Evolutionary conservation across 441 rosid genomes (phyloP).

Genomic region (California macrophylla): DNA sequence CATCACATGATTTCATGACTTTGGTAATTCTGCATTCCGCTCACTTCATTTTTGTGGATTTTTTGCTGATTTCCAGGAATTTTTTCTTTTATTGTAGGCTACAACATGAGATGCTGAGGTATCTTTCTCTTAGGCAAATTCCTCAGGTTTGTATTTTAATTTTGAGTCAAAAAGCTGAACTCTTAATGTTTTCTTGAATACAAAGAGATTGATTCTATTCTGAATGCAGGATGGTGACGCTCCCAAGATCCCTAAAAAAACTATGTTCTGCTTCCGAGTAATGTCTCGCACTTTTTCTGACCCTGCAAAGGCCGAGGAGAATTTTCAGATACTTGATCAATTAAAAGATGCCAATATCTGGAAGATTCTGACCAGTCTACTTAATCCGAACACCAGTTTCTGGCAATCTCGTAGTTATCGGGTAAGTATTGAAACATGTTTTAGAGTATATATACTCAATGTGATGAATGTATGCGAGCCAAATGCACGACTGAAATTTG

Average conservation of each 20-base stretch:
- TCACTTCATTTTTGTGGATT: constrained; percentile 25
- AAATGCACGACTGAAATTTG: background rate
- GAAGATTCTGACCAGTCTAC: constrained; percentile 65
- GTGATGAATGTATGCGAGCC: background rate
- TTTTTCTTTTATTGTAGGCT: constrained; percentile 63
- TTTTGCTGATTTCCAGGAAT: constrained; percentile 31
- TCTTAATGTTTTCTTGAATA: constrained; percentile 9
- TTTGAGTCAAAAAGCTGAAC: constrained; percentile 13
- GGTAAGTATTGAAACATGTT: constrained; percentile 39
- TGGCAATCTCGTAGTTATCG: constrained; percentile 49
- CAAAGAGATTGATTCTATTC: constrained; percentile 20
- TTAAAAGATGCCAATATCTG: constrained; percentile 88
- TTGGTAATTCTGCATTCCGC: constrained; percentile 8
- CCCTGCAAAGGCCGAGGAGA: constrained; percentile 73
- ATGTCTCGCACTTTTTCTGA: constrained; percentile 92
- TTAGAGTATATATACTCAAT: constrained; percentile 3
- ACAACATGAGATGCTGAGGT: constrained; percentile 96
- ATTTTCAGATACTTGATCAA: constrained; percentile 84
- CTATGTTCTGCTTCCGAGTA: constrained; percentile 59
- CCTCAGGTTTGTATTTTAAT: constrained; percentile 50
- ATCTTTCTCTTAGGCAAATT: constrained; percentile 68
- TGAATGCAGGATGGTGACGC: constrained; percentile 64
- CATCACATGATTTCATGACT: constrained; percentile 18
- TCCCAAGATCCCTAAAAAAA: constrained; percentile 78
- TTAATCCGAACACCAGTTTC: constrained; percentile 70